Conservation (phyloP, 2,329 filamentous ascomycete genomes). For the Chaetomiaceae sp. region DNA sequence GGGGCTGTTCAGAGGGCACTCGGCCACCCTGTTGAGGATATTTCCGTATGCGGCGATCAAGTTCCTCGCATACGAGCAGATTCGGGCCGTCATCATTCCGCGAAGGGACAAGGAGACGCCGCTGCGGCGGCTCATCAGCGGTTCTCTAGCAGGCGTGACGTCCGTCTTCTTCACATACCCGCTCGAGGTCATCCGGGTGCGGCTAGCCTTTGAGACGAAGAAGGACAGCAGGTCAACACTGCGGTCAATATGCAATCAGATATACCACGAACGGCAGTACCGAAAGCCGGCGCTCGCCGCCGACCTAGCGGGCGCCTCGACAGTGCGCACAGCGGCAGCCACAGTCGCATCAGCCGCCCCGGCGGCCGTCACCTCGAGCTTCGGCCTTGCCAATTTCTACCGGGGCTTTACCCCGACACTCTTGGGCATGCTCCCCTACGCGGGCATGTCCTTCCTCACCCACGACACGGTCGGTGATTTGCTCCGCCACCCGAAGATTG, state of each 20-base stretch:
- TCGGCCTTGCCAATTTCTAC: conserved; percentile 85
- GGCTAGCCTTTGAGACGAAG: conserved; percentile 90
- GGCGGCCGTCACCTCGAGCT: conserved; percentile 49
- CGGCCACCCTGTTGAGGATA: conserved; percentile 85
- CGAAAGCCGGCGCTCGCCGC: conserved; percentile 35
- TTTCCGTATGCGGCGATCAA: conserved; percentile 98
- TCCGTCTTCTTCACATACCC: conserved; percentile 97
- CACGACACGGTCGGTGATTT: conserved; percentile 87
- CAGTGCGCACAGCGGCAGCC: conserved; percentile 28
- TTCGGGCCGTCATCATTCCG: conserved; percentile 72
- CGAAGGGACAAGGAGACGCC: conserved; percentile 70
- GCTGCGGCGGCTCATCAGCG: conserved; percentile 65
- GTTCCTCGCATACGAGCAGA: conserved; percentile 95
- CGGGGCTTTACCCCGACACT: conserved; percentile 87
- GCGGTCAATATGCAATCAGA: conserved; percentile 70
- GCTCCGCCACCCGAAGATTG: conserved; percentile 62
- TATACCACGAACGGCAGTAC: conserved; percentile 69
- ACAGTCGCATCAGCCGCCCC: conserved; percentile 39
- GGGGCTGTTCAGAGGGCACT: conserved; percentile 89
- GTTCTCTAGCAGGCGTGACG: conserved; percentile 73
- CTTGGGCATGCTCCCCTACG: conserved; percentile 93
- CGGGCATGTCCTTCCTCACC: conserved; percentile 89
- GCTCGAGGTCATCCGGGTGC: conserved; percentile 84
- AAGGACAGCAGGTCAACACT: conserved; percentile 63
- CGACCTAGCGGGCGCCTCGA: conserved; percentile 38